Evolutionary conservation across 768 basidiomycete species (phyloP).

Genomic region (Hemileccinum impolitum): DNA sequence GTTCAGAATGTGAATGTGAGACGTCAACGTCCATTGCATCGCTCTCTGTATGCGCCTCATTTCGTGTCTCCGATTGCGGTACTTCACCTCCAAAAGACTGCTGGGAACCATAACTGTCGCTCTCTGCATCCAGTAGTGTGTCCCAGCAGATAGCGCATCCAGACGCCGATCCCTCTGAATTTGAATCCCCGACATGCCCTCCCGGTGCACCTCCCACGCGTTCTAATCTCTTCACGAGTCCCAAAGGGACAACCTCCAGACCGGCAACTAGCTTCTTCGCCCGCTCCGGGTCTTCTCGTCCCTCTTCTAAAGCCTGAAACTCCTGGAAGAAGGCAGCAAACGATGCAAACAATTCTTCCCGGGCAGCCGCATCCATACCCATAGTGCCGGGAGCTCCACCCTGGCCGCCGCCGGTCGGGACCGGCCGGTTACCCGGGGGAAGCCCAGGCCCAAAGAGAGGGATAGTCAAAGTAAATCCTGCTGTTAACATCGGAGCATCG

Average conservation of each 20-base stretch:
- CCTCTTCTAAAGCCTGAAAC: constrained; percentile 29
- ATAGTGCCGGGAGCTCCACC: constrained; percentile 5
- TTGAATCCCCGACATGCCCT: constrained; percentile 28
- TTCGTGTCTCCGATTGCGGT: constrained; percentile 1
- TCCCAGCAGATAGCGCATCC: constrained; percentile 80
- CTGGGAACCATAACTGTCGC: constrained; percentile 28
- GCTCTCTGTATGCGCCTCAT: constrained; percentile 1
- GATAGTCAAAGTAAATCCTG: constrained; percentile 36
- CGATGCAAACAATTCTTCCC: constrained; percentile 24
- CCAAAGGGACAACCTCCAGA: constrained; percentile 62
- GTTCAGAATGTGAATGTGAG: constrained; percentile 8
- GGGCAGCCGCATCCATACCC: constrained; percentile 18
- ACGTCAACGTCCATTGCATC: constrained; percentile 23
- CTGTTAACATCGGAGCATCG: constrained; percentile 22
- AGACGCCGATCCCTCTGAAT: constrained; percentile 36
- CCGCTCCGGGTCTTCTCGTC: constrained; percentile 62
- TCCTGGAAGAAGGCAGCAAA: constrained; percentile 29
- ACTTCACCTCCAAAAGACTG: constrained; percentile 9
- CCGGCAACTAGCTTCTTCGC: constrained; percentile 62
- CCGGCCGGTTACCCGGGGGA: constrained; percentile 6
- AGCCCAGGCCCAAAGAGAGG: constrained; percentile 29
- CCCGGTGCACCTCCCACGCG: constrained; percentile 40
- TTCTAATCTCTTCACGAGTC: constrained; percentile 63
- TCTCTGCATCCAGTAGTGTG: constrained; percentile 47
- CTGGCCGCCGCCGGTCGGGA: constrained; percentile 4